Evolutionary conservation across 116 monocot species (phyloP), one percentile per base, ranked within the genome.

Genomic region (Papilionanthe hybrid): DNA sequence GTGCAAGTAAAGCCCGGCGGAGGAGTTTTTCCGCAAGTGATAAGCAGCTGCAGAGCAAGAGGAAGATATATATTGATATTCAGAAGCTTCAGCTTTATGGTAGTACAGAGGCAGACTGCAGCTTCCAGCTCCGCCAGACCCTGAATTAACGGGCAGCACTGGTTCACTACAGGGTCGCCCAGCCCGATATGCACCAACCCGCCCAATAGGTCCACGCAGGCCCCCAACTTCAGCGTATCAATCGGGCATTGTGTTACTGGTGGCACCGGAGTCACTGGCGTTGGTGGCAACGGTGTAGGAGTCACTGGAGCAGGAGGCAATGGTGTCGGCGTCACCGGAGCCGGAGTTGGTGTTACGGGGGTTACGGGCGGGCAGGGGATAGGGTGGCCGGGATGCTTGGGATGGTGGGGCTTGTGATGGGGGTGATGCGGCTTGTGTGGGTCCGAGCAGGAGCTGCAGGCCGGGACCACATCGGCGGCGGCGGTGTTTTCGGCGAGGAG

Each of bases 121-220:
- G 93, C 93, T 32, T 91, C 93, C 7, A 89, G 49, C 77, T 93
- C 91, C 19, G 86, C 75, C n/a, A 90, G 81, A 22, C 90, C 90
- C 13, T 74, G 22, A 1, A 93, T 66, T 43, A 93, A 17, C 10
- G 90, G 88, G 80, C 92, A 93, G 79, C 92, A 93, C 48, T 85
- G 76, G 82, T 90, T 81, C 68, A 72, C 81, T 13, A 87, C 85
- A 9, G 90, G 86, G 77, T 88, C 86, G 7, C 90, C 89, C 28
- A 90, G 2, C 41, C 88, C 85, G 5, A 89, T 65, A 77, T 93
- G 90, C 25, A 90, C 80, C 76, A 93, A 75, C 13, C 90, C 93
- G 1, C 88, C 86, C 13, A 93, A 79, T 68, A 93, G 72, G 56
- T 93, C 87, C 72, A 90, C 88, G 72, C 93, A 93, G 20, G 87